phyloP scores from a whole-genome alignment of 345 rosid genomes.

The Melaleuca quinquenervia region DNA sequence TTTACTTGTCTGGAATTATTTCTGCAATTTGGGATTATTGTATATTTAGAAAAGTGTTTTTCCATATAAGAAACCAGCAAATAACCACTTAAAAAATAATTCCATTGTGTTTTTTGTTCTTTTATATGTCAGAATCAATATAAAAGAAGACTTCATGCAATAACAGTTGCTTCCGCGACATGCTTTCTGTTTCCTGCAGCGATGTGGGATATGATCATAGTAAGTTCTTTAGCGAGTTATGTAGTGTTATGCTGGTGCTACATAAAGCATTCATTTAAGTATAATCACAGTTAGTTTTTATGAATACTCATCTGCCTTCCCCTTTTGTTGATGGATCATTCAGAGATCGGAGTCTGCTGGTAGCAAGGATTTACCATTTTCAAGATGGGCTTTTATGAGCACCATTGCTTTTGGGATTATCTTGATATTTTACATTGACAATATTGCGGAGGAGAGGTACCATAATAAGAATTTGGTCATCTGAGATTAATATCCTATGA shows the following conservation, averaged over 20 bases:
- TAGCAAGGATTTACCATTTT: slow-evolving; percentile 53
- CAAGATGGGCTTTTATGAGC: slow-evolving; percentile 84
- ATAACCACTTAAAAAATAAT: background rate
- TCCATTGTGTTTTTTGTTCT: background rate
- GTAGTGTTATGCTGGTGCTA: background rate
- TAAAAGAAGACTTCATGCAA: slow-evolving; percentile 84
- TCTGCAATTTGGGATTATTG: background rate
- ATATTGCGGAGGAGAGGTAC: slow-evolving; percentile 94
- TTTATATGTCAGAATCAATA: slow-evolving; percentile 54
- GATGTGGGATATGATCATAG: slow-evolving; percentile 92
- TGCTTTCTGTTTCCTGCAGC: slow-evolving; percentile 94
- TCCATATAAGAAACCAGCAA: background rate
- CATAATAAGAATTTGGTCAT: background rate
- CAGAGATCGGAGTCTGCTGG: slow-evolving; percentile 69
- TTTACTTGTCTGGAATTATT: background rate
- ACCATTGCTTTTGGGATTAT: slow-evolving; percentile 69
- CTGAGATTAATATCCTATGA: background rate
- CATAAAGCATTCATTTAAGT: background rate
- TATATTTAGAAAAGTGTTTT: background rate
- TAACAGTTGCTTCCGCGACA: slow-evolving; percentile 79
- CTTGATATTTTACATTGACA: slow-evolving; percentile 80
- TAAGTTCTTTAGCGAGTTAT: slow-evolving; percentile 23
- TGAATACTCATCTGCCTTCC: slow-evolving; percentile 2
- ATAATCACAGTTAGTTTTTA: background rate
- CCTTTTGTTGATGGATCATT: slow-evolving; percentile 10